Conservation (phyloP, 768 basidiomycete species). For the Dacryopinax spathularia region DNA sequence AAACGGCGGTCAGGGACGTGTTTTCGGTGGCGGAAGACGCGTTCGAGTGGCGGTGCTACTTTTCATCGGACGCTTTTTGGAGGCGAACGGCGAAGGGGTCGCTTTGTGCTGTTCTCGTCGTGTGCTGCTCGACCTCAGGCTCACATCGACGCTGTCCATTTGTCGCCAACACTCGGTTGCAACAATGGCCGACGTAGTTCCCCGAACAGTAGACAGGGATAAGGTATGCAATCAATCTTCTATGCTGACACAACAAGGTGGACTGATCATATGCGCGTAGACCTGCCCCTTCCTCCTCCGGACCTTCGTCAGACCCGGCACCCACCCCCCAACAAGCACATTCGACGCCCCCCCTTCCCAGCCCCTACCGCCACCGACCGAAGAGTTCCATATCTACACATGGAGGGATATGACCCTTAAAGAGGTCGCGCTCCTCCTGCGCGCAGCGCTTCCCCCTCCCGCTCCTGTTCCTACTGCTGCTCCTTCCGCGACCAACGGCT, state of each 20-base stretch:
- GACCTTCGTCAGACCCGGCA: constrained; percentile 66
- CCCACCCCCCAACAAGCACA: constrained; percentile 51
- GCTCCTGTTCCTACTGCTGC: too few species aligned
- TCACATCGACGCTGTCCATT: background rate
- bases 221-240: too few species aligned
- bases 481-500: too few species aligned
- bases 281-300: constrained; percentile 71
- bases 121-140: background rate
- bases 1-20: background rate
- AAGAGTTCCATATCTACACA: constrained; percentile 70
- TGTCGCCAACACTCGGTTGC: too few species aligned
- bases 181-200: background rate
- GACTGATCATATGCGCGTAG: constrained; percentile 24
- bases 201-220: background rate
- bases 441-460: background rate
- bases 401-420: constrained; percentile 35
- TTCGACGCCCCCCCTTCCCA: constrained; percentile 76
- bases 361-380: constrained; percentile 58
- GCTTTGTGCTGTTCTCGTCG: background rate
- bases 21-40: background rate
- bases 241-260: too few species aligned
- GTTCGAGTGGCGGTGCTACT: background rate
- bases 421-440: background rate
- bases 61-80: background rate
- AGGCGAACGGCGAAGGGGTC: background rate